Evolutionary conservation across 2,329 filamentous ascomycete genomes (phyloP), one percentile per base, ranked within the genome.

Genomic region (Trichoderma atroviride): DNA sequence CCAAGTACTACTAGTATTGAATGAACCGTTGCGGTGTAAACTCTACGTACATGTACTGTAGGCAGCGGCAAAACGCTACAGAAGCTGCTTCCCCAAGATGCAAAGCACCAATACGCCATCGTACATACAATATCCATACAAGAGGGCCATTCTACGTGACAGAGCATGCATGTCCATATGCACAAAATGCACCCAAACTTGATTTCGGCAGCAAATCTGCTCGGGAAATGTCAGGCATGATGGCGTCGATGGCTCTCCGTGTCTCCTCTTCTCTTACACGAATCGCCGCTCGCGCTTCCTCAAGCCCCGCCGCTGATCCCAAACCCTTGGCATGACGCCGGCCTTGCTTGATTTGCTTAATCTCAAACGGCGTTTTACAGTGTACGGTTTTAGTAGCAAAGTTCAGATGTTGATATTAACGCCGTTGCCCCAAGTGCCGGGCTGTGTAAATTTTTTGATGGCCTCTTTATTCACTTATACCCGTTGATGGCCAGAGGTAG

Each of bases 171-270:
- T 58, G 40, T 56, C 40, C 29, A n/a, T 31, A 62, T 64, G 43
- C 55, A 57, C 35, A 40, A 22, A 35, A 55, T 22, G 52, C 19
- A n/a, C 16, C 50, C 52, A 58, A 64, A 58, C 67, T 58, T 63
- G 53, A 62, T 69, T 69, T 63, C 19, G 40, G 40, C 27, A 16
- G 59, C 43, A 59, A 10, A 40, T 37, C 37, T 29, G 52, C 27
- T 47, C 43, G 24, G 16, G 29, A 63, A 27, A 57, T 63, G 35
- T 55, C 59, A 58, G n/a, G 50, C 55, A 58, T 29, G 43, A 69
- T 66, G 68, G 60, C 60, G 68, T 69, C 61, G 61, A 69, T 66
- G 61, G 68, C 68, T 64, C 61, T n/a, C 40, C 33, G 11, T 35
- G 33, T 35, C 33, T 35, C 33, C 33, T 43, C 40, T 33, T 40